Evolutionary conservation across 352 stramenopile genomes (phyloP).

Genomic region (Phytophthora podocarpi): DNA sequence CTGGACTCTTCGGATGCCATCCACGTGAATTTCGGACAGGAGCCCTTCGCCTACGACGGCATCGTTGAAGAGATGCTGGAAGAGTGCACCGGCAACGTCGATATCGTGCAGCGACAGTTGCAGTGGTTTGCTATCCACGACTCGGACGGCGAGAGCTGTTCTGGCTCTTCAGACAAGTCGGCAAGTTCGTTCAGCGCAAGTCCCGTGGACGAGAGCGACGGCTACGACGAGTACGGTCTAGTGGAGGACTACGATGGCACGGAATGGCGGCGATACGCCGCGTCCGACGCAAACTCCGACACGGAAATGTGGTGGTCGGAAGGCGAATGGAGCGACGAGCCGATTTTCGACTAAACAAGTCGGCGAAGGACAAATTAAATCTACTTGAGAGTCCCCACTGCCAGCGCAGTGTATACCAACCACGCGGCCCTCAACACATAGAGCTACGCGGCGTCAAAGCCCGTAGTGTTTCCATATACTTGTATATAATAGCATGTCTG

Average conservation of each 20-base stretch:
- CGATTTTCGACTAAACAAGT: conserved; percentile 22
- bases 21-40: conserved; percentile 43
- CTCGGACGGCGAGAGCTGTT: conserved; percentile 35
- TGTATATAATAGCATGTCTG: conserved; percentile 15
- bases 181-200: conserved; percentile 1
- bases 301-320: conserved; percentile 36
- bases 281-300: conserved; percentile 30
- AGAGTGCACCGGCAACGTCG: conserved; percentile 26
- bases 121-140: conserved; percentile 40
- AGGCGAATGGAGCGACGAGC: conserved; percentile 34
- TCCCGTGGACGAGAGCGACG: conserved; percentile 34
- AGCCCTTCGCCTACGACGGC: conserved; percentile 37
- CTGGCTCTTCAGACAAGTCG: conserved; percentile 14
- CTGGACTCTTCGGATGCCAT: conserved; percentile 38
- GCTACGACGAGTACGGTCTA: conserved; percentile 40
- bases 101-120: conserved; percentile 32
- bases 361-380: too few species aligned
- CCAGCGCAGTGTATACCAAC: too few species aligned
- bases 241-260: conserved; percentile 33
- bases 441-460: neutral
- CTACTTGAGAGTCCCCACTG: too few species aligned
- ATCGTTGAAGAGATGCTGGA: conserved; percentile 37
- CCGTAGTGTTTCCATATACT: conserved; percentile 6
- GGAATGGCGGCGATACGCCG: conserved; percentile 23
- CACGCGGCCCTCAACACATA: too few species aligned